Base-by-base conservation (phyloP, 768 basidiomycete genomes). In the Antrodiella citrinella region DNA sequence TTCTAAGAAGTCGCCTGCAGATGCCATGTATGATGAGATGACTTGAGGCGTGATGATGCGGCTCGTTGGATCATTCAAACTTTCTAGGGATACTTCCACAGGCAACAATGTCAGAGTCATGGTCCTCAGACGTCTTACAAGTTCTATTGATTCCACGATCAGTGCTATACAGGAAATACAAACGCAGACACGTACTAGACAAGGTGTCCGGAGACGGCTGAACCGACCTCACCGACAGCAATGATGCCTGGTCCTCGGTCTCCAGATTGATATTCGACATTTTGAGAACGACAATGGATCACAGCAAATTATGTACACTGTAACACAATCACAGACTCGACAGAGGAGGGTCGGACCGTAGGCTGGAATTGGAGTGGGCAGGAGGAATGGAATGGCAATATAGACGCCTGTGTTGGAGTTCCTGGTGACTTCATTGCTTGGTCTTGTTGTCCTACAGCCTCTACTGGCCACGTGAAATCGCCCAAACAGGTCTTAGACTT, bases 1-100 rank as follows among this genome's bases (percentile, higher is more conserved):
- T 61, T 92, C 88, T 15, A 72, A 65, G 62, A 93, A 93, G 66
- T 95, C 91, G 4, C 94, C 94, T 5, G 87, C 93, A 20, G 90
- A 85, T 45, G 77, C 78, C 22, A 72, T 75, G 59, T 84, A 97
- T 1, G 91, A 81, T 38, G 72, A 70, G 51, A 97, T 77, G 42
- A 95, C 88, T 46, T 74, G 71, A 0, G 85, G 85, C 0, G 91
- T 93, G 41, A 95, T 88, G 46, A 93, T 74, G 51, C 89, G 78
- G 64, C 84, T 88, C 0, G 87, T 92, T 0, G 91, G 80, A 26
- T 84, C 82, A 59, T 73, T 79, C 48, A 96, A 78, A 20, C 66
- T 73, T 26, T 71, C 69, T 2, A 76, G 67, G 30, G 86, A 77
- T 13, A 94, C 90, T 66, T 94, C 82, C 7, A 91, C 74, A 7